Evolutionary conservation across 805 yeast genomes (phyloP).

Genomic region (Saccharomycopsis capsularis): DNA sequence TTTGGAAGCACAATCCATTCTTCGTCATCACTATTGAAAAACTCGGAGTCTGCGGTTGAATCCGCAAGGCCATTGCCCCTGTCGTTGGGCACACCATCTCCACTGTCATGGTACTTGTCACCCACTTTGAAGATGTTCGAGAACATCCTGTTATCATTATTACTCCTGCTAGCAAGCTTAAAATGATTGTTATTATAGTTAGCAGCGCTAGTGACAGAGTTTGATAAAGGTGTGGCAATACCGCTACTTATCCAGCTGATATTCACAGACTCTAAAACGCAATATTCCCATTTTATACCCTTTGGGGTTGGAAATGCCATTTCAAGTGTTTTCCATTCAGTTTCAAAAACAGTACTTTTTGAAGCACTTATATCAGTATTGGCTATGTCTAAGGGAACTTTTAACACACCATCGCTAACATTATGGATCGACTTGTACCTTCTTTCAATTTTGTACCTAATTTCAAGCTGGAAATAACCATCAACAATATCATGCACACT

Average conservation of each 20-base stretch:
- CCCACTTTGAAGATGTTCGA: conserved; percentile 13
- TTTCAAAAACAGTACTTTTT: conserved; percentile 5
- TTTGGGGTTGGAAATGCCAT: conserved; percentile 22
- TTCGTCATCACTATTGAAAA: conserved; percentile 8
- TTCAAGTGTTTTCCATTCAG: conserved; percentile 24
- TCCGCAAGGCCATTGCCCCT: not conserved
- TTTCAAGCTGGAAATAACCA: conserved; percentile 29
- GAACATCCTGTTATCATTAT: conserved; percentile 12
- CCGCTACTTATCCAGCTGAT: conserved; percentile 21
- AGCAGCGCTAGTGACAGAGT: conserved; percentile 8
- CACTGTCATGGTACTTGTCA: not conserved
- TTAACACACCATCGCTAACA: conserved; percentile 29
- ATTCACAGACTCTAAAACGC: conserved; percentile 24
- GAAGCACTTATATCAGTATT: conserved; percentile 9
- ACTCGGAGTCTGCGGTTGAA: not conserved
- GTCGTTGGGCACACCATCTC: not conserved
- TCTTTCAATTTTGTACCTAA: conserved; percentile 31
- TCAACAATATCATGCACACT: conserved; percentile 4
- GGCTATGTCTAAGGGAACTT: conserved; percentile 28
- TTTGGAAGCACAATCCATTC: conserved; percentile 27
- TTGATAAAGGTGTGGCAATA: not conserved
- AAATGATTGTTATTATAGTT: not conserved
- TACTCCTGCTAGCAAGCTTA: no score
- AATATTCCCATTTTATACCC: conserved; percentile 24
- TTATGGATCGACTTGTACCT: conserved; percentile 27